Conservation (phyloP, 306 rosid genomes). For the Benincasa hispida region DNA sequence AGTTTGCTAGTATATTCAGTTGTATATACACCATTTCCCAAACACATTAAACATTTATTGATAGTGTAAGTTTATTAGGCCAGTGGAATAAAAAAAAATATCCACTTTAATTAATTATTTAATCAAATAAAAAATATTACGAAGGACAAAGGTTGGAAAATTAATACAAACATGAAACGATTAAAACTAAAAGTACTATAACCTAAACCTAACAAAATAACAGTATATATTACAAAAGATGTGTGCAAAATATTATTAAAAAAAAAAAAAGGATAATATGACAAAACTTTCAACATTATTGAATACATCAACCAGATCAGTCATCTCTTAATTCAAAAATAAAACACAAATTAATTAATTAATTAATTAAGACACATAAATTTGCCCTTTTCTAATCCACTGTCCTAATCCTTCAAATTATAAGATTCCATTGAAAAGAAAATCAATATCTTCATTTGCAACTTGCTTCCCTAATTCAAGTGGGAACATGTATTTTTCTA, state of each 20-base stretch:
- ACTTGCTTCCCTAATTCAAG: conserved; percentile 4
- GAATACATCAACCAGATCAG: background rate
- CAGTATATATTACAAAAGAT: background rate
- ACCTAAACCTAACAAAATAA: background rate
- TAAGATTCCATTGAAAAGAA: background rate
- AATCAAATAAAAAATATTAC: background rate
- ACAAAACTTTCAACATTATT: background rate
- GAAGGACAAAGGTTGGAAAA: background rate
- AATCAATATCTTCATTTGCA: background rate
- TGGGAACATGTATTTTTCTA: background rate
- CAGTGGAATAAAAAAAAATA: no score
- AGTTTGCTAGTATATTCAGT: no score
- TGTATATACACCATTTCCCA: no score
- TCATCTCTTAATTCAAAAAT: background rate
- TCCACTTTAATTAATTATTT: background rate
- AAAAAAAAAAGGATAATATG: background rate
- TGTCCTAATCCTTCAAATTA: background rate
- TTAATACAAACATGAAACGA: background rate
- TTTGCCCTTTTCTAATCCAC: background rate
- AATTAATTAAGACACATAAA: background rate
- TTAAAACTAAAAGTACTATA: background rate
- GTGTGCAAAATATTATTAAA: background rate
- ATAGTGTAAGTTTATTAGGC: background rate
- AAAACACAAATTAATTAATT: background rate
- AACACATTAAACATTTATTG: no score